Evolutionary conservation across 371 early-diverging fungal species (phyloP).

Genomic region (Mucor sp.): DNA sequence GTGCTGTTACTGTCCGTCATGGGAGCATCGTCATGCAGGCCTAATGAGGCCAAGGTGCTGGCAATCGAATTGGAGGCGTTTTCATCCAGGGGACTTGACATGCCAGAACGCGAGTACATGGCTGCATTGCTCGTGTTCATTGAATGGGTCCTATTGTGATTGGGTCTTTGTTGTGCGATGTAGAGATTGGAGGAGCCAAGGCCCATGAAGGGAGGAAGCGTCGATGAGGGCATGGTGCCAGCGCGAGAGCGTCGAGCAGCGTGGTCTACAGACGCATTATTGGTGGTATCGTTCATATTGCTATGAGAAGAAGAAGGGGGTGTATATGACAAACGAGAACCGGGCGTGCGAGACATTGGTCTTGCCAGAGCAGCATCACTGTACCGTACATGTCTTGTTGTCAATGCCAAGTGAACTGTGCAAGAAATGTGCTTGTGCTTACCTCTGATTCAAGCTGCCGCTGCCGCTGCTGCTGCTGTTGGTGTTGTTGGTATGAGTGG

Average conservation of each 20-base stretch:
- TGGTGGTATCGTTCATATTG: background rate
- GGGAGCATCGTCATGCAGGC: conserved; percentile 34
- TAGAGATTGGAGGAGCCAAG: background rate
- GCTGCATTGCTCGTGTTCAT: background rate
- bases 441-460: conserved; percentile 1
- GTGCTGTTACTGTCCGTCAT: background rate
- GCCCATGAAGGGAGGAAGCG: conserved; percentile 11
- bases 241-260: conserved; percentile 38
- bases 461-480: background rate
- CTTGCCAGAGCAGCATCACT: background rate
- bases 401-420: background rate
- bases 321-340: conserved; percentile 9
- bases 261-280: background rate
- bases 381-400: background rate
- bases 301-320: background rate
- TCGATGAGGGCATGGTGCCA: conserved; percentile 44
- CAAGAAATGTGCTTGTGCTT: background rate
- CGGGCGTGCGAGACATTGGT: background rate
- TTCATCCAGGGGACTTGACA: conserved; percentile 24
- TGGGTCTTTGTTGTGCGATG: conserved; percentile 17
- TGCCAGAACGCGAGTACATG: background rate
- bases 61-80: conserved; percentile 40
- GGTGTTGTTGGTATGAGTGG: background rate
- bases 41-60: conserved; percentile 50
- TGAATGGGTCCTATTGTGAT: background rate